Conservation (phyloP, 2,329 filamentous ascomycete genomes). For the Clonostachys chloroleuca region DNA sequence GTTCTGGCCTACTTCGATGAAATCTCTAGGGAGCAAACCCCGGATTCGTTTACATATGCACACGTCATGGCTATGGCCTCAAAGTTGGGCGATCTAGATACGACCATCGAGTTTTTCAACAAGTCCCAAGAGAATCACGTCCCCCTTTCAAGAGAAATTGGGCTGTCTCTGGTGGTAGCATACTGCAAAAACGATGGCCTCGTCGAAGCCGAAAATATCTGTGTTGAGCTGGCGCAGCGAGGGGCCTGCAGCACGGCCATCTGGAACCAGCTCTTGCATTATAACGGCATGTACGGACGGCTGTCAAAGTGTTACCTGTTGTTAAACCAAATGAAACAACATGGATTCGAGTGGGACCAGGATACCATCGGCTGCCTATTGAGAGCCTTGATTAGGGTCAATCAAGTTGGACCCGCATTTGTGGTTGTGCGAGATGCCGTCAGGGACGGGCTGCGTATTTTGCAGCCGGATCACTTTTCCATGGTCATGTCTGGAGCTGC, state of each 20-base stretch:
- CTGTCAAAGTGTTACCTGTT: constrained; percentile 42
- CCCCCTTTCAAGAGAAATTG: constrained; percentile 49
- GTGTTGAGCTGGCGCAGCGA: constrained; percentile 44
- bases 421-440: constrained; percentile 38
- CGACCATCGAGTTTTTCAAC: constrained; percentile 60
- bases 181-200: constrained; percentile 44
- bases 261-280: constrained; percentile 75
- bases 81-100: constrained; percentile 67
- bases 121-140: constrained; percentile 52
- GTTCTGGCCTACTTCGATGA: constrained; percentile 60
- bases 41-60: constrained; percentile 63
- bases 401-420: constrained; percentile 44
- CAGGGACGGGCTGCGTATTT: constrained; percentile 36
- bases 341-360: constrained; percentile 39
- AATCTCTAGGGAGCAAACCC: constrained; percentile 43
- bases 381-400: constrained; percentile 39
- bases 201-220: constrained; percentile 28
- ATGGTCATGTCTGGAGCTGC: constrained; percentile 49
- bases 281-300: constrained; percentile 60
- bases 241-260: constrained; percentile 52
- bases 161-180: constrained; percentile 62
- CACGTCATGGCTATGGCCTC: constrained; percentile 72
- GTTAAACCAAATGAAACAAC: constrained; percentile 41
- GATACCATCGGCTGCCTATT: constrained; percentile 47
- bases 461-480: constrained; percentile 43